A percentile compares a stretch with the other conserved stretches of the same genome.
Evolutionary conservation across 148 eudicot genomes (phyloP).

Genomic region (Rhododendron mucronatum): DNA sequence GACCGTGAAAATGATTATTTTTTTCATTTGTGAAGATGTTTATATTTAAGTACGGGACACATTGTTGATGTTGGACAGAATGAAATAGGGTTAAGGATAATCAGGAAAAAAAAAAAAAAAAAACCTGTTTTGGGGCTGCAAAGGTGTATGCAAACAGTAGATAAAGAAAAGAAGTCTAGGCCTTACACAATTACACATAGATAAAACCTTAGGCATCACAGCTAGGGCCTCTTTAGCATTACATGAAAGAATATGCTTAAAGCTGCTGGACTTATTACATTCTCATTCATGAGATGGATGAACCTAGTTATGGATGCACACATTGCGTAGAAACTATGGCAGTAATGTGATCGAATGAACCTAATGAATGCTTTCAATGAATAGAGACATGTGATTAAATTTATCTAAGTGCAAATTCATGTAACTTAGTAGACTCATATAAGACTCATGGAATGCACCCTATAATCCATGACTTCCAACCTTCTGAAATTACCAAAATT

Average conservation of each 20-base stretch:
- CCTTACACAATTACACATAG: too few relatives aligned
- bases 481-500: too few relatives aligned
- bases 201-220: neutral
- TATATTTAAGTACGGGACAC: neutral
- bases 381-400: too few relatives aligned
- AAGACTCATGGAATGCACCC: too few relatives aligned
- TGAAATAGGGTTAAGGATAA: neutral
- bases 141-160: neutral
- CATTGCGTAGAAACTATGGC: too few relatives aligned
- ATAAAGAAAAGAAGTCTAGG: neutral
- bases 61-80: neutral
- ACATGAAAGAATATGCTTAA: neutral
- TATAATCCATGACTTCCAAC: too few relatives aligned
- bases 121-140: neutral
- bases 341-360: too few relatives aligned
- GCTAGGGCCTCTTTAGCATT: neutral
- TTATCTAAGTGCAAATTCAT: too few relatives aligned
- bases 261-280: neutral
- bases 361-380: too few relatives aligned
- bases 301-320: too few relatives aligned
- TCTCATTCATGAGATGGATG: too few relatives aligned
- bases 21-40: neutral
- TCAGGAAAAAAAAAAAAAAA: neutral
- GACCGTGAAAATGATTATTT: neutral
- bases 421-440: too few relatives aligned